phyloP scores from a whole-genome alignment of 2,329 filamentous ascomycete genomes.

The Fusarium paranaense region DNA sequence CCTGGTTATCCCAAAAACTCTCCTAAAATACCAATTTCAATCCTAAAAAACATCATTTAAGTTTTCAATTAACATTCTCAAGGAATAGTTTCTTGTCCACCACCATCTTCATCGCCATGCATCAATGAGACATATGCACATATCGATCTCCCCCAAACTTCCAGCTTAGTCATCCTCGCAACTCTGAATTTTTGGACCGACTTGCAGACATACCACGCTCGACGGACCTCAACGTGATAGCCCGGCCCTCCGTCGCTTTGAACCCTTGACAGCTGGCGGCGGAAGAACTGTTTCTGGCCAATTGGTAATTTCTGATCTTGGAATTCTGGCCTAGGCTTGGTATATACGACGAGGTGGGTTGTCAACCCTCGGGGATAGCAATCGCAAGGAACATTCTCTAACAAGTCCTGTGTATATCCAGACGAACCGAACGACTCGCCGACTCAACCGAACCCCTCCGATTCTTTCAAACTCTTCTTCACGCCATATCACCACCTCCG shows the following conservation, averaged over 20 bases:
- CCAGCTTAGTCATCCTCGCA: conserved; percentile 35
- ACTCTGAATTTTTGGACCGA: conserved; percentile 40
- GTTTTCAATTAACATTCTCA: background rate
- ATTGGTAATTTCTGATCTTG: background rate
- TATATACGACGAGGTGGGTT: conserved; percentile 26
- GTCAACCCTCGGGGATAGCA: background rate
- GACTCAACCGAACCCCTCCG: background rate
- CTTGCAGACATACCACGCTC: conserved; percentile 7
- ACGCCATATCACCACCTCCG: background rate
- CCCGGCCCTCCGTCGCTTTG: conserved; percentile 22
- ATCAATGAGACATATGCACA: conserved; percentile 17
- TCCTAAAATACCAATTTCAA: background rate
- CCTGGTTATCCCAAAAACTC: background rate
- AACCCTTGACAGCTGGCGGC: conserved; percentile 5
- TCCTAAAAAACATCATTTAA: background rate
- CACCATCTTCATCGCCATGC: conserved; percentile 10
- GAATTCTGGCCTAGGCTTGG: background rate
- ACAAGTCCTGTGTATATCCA: conserved; percentile 8
- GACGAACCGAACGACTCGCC: conserved; percentile 2
- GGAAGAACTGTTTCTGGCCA: conserved; percentile 3
- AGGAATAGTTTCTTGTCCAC: background rate
- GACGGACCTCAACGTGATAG: conserved; percentile 21
- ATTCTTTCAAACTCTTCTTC: background rate
- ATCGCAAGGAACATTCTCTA: conserved; percentile 7
- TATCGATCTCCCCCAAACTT: background rate